A percentile compares a stretch with the other conserved stretches of the same genome.
These are phyloP conservation scores for Seminavis robusta DNA, from an alignment of 108 stramenopile species.

Conservation along the genomic window DNA sequence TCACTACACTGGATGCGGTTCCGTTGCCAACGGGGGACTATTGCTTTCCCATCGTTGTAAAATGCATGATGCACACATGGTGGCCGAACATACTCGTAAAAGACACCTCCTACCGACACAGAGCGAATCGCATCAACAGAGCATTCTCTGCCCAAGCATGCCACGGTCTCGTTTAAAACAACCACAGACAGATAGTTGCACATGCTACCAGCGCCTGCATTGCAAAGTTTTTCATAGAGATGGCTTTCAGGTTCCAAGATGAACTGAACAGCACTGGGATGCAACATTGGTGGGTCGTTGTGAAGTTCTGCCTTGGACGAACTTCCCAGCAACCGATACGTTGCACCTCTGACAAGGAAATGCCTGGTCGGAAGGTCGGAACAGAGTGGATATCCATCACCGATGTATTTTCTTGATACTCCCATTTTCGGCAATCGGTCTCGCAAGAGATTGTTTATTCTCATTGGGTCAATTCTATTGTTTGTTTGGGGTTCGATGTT, in stretches of 20 bases:
- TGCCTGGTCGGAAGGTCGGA: slow-evolving; percentile 40
- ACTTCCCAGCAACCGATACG: slow-evolving; percentile 46
- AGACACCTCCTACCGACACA: slow-evolving; percentile 40
- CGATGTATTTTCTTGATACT: slow-evolving; percentile 48
- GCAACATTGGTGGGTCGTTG: slow-evolving; percentile 15
- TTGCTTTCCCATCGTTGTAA: slow-evolving; percentile 22
- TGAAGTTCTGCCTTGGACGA: slow-evolving; percentile 13
- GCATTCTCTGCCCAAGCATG: slow-evolving; percentile 28
- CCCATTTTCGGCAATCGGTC: slow-evolving; percentile 28
- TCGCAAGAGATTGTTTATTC: slow-evolving; percentile 26
- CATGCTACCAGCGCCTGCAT: slow-evolving; percentile 1
- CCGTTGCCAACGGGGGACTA: not conserved
- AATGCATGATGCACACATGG: slow-evolving; percentile 62
- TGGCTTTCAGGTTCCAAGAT: slow-evolving; percentile 9
- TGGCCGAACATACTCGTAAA: slow-evolving; percentile 49
- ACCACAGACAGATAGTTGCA: slow-evolving; percentile 18
- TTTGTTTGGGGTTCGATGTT: slow-evolving; percentile 17
- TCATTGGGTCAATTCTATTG: slow-evolving; percentile 49
- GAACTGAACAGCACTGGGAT: slow-evolving; percentile 3
- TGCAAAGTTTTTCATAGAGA: slow-evolving; percentile 28
- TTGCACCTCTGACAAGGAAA: slow-evolving; percentile 56
- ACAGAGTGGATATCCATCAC: slow-evolving; percentile 67
- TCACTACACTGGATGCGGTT: no score
- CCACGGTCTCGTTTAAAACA: slow-evolving; percentile 22
- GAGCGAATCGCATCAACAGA: slow-evolving; percentile 32